Base-by-base conservation (phyloP, 2,329 filamentous ascomycete species). In the Penicillium janthinellum region DNA sequence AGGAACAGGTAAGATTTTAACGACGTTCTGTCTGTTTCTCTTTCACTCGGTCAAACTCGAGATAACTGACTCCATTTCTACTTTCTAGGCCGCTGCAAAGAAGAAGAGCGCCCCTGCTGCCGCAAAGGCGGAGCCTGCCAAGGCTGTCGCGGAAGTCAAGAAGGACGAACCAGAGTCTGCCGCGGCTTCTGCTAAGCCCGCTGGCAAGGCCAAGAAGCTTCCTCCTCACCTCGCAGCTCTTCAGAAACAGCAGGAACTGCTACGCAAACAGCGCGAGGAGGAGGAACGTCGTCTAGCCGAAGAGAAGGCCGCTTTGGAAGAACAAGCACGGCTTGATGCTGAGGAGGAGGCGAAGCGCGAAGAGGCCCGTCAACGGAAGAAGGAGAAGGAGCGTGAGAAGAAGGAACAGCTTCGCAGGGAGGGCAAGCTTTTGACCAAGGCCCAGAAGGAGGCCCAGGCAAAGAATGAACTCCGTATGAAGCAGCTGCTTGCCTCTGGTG, bases 131-230 rank as follows among this genome's bases (percentile, higher is more conserved):
- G 83, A 90, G 64, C 79, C 83, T 20, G 79, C 78, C 38, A 85
- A 86, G 63, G 78, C 84, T 31, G 81, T 77, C 17, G 74, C 75
- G 10, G 78, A 81, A 53, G 77, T 80, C 58, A 83, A 83, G 64
- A 82, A 82, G 72, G 73, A 77, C 35, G 78, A 79, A 56, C 65
- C 76, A n/a, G 72, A 73, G 50, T 61, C 66, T 28, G 68, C 77
- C 31, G 65, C 71, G 14, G 70, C 72, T 20, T 68, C 62, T 20
- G 50, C 71, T 15, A 70, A 76, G 28, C 67, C 73, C 56, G 73
- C 70, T 31, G 88, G 86, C 47, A 97, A 96, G 82, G 89, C 88
- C 72, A 98, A 96, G 86, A 99, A 98, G 82, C 69, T 98, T 17
- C 90, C 90, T 42, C 75, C 76, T 41, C 76, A 81, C 57, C 78